A percentile compares a stretch with the other conserved stretches of the same genome.
Conservation (phyloP, 2,329 filamentous ascomycete genomes). For the Ascochyta koolunga region DNA sequence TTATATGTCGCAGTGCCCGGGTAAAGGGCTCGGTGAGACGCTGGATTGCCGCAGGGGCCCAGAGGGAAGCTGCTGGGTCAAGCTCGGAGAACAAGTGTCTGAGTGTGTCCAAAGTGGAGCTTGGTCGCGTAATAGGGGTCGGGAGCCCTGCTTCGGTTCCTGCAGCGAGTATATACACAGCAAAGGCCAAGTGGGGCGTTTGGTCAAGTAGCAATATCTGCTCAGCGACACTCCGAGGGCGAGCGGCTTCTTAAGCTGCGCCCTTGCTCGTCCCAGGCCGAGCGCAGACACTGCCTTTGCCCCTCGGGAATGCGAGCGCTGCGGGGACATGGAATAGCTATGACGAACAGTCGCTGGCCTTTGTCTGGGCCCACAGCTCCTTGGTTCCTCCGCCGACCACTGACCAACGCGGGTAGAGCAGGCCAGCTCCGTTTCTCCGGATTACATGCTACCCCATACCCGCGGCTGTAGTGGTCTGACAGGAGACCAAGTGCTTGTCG, state of each 20-base stretch:
- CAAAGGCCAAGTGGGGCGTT: too few relatives aligned
- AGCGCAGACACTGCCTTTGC: too few relatives aligned
- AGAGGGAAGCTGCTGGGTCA: conserved; percentile 32
- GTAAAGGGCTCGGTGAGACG: conserved; percentile 45
- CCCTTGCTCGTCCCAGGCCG: too few relatives aligned
- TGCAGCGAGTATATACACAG: not conserved
- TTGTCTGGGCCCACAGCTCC: conserved; percentile 39
- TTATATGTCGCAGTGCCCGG: conserved; percentile 41
- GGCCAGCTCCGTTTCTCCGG: conserved; percentile 35
- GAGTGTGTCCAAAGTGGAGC: conserved; percentile 31
- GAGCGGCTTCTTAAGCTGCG: conserved; percentile 28
- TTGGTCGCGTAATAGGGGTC: conserved; percentile 16
- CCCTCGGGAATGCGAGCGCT: conserved; percentile 31
- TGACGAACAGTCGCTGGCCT: conserved; percentile 36
- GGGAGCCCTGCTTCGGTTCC: not conserved
- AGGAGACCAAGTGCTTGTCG: not conserved
- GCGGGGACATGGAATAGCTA: conserved; percentile 40
- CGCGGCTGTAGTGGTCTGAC: conserved; percentile 22
- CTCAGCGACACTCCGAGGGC: conserved; percentile 17
- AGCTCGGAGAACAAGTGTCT: conserved; percentile 34
- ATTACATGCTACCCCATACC: conserved; percentile 24
- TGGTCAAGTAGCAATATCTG: not conserved
- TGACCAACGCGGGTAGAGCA: conserved; percentile 25
- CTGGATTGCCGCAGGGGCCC: conserved; percentile 37
- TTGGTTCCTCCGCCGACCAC: conserved; percentile 20